Percentiles rank a stretch among this genome's conserved stretches.
These are phyloP conservation scores for Panus rudis DNA, from an alignment of 768 basidiomycete species.

Conservation along the genomic window DNA sequence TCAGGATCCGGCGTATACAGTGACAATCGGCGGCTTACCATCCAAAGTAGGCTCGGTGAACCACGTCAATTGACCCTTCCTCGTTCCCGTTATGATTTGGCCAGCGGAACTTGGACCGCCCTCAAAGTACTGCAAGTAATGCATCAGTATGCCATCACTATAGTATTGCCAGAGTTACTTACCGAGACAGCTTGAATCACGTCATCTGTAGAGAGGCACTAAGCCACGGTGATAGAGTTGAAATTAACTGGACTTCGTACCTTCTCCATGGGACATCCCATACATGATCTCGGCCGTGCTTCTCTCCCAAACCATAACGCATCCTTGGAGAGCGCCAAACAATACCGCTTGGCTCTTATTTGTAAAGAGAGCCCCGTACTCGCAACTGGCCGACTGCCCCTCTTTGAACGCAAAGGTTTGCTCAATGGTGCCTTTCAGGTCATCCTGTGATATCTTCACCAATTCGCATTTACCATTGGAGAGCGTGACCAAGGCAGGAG, in stretches of 20 bases:
- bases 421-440: conserved; percentile 46
- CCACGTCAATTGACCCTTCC: conserved; percentile 48
- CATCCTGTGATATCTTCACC: conserved; percentile 41
- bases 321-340: conserved; percentile 49
- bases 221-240: neutral
- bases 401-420: conserved; percentile 44
- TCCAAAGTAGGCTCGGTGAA: conserved; percentile 20
- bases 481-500: conserved; percentile 48
- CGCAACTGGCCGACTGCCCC: conserved; percentile 22
- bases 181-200: conserved; percentile 29
- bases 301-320: conserved; percentile 57
- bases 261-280: conserved; percentile 54
- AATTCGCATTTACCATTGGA: conserved; percentile 43
- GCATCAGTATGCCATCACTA: conserved; percentile 22
- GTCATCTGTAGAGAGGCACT: conserved; percentile 18
- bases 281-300: conserved; percentile 45
- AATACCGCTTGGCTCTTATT: conserved; percentile 46
- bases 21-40: no score
- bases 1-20: no score
- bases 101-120: conserved; percentile 29
- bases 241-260: conserved; percentile 27
- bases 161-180: conserved; percentile 11
- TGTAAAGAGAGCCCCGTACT: conserved; percentile 49
- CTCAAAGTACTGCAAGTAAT: conserved; percentile 36
- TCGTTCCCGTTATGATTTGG: conserved; percentile 51